Percentiles rank a stretch among this genome's conserved stretches.
Evolutionary conservation across 768 basidiomycete genomes (phyloP).

Genomic region (Xerocomellus amylosporus): DNA sequence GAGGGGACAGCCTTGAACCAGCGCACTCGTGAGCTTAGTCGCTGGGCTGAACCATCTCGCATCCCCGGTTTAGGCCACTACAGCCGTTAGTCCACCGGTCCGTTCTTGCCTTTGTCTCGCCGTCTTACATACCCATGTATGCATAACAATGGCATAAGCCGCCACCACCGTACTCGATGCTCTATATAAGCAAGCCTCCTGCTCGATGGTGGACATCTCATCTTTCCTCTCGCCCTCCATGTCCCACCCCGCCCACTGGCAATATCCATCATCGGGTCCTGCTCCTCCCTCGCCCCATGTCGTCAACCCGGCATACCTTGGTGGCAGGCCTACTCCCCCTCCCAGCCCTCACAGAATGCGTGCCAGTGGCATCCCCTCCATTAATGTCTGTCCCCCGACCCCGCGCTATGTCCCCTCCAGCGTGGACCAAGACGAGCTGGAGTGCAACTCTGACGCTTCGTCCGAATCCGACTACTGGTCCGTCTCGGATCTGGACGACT

Average conservation of each 20-base stretch:
- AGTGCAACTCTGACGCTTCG: neutral
- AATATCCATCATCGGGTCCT: neutral
- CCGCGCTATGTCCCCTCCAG: conserved; percentile 1
- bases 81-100: conserved; percentile 67
- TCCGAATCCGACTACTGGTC: neutral
- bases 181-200: conserved; percentile 11
- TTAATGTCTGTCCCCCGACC: conserved; percentile 11
- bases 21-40: conserved; percentile 66
- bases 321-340: conserved; percentile 8
- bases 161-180: neutral
- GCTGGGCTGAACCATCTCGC: conserved; percentile 64
- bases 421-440: neutral
- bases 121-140: too few species aligned
- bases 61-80: conserved; percentile 82
- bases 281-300: conserved; percentile 12
- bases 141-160: conserved; percentile 5
- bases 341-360: neutral
- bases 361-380: neutral
- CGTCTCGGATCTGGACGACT: neutral
- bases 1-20: conserved; percentile 93
- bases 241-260: neutral
- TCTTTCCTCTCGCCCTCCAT: neutral
- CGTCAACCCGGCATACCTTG: neutral
- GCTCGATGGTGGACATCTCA: neutral
- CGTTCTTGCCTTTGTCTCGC: neutral